Base-by-base conservation (phyloP, 805 yeast species). In the Wickerhamomyces silvicola region DNA sequence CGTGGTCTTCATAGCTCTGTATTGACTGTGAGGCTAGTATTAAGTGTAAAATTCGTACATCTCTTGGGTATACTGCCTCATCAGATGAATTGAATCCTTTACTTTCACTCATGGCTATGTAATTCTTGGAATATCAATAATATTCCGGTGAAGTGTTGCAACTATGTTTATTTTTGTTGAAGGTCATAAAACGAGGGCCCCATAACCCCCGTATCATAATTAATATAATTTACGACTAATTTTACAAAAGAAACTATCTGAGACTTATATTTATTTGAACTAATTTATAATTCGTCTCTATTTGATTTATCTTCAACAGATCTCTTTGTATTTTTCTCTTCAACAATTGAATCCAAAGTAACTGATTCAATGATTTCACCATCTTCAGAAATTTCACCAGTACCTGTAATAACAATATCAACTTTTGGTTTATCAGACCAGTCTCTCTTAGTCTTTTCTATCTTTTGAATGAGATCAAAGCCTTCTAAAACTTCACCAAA, bases 401-500 rank as follows among this genome's bases (percentile, higher is more conserved):
- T 65, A 39, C 74, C 75, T 30, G 67, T 70, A 46, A 88, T 80
- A 42, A 62, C 68, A 39, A 90, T 66, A 18, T 73, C 75, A 47
- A 70, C 71, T 35, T 58, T 60, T 34, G 98, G 98, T 44, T 64
- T 70, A 60, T 86, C 92, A 43, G 82, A 76, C 47, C 69, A 62
- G 38, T 65, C 62, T 16, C 94, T 86, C 62, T 77, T 74, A 40
- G 82, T 76, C 29, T 59, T 58, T 62, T 87, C 95, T 52, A 92
- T 76, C 59, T 73, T 68, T 44, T 69, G 61, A 35, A 90, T 84
- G 31, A 86, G 74, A 43, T 90, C 95, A 66, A 77, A 69, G 30
- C 97, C 97, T 36, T 81, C 87, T 12, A 86, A 37, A 35, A 92
- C 96, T 64, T 86, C 85, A 45, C 98, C 98, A 52, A 92, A 92